Percentiles rank a stretch among this genome's conserved stretches.
Conservation (phyloP, 176 grass and related monocot genomes). For the Rhipidocladum racemiflorum region DNA sequence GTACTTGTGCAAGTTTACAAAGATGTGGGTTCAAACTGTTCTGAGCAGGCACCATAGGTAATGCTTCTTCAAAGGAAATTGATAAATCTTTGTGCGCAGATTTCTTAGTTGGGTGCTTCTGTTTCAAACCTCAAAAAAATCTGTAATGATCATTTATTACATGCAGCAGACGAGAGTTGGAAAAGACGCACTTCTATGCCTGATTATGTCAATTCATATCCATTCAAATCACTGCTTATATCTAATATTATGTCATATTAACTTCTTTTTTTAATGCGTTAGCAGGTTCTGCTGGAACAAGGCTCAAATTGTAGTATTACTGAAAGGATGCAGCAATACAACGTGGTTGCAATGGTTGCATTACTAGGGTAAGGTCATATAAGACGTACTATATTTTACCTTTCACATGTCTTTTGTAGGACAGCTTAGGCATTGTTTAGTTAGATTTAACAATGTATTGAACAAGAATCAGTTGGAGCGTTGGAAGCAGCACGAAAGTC, state of each 20-base stretch:
- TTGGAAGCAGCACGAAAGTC: neutral
- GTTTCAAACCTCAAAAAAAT: too few species aligned
- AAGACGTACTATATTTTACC: neutral
- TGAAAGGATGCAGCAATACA: slow-evolving; percentile 68
- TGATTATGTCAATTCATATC: neutral
- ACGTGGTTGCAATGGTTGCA: slow-evolving; percentile 82
- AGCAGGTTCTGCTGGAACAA: slow-evolving; percentile 74
- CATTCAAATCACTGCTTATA: neutral
- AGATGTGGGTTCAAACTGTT: slow-evolving; percentile 77
- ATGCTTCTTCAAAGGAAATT: neutral
- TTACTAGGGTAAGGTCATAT: slow-evolving; percentile 61
- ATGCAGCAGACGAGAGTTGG: slow-evolving; percentile 77
- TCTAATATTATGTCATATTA: neutral
- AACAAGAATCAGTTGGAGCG: neutral
- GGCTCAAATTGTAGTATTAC: slow-evolving; percentile 45
- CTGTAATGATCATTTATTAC: slow-evolving; percentile 15
- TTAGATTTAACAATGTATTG: neutral
- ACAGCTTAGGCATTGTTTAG: neutral
- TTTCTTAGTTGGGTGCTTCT: neutral
- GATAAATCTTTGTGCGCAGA: neutral
- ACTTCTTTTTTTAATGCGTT: neutral
- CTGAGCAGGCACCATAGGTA: slow-evolving; percentile 80
- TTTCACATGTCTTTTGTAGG: neutral
- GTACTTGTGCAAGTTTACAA: slow-evolving; percentile 66
- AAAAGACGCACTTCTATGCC: slow-evolving; percentile 43